Conservation (phyloP, 1,139 yeast species). For the Suzukiozyma palmioleophila region DNA sequence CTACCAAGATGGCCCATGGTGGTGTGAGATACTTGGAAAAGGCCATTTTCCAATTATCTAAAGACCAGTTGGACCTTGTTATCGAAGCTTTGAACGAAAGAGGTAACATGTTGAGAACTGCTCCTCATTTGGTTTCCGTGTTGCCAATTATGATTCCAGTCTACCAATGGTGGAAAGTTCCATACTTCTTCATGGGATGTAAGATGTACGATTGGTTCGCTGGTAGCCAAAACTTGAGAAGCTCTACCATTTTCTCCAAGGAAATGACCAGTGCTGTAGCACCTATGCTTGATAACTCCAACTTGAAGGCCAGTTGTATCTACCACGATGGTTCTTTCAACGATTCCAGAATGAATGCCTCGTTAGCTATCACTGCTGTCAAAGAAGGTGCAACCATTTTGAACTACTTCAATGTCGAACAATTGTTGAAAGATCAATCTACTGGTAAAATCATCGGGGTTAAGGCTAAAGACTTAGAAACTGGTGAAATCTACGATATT, state of each 20-base stretch:
- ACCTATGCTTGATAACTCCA: conserved; percentile 80
- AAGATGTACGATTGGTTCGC: conserved; percentile 93
- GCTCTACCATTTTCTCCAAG: conserved; percentile 70
- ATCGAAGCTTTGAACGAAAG: conserved; percentile 93
- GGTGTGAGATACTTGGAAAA: conserved; percentile 95
- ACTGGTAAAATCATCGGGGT: conserved; percentile 66
- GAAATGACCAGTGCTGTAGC: conserved; percentile 69
- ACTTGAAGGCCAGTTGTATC: conserved; percentile 85
- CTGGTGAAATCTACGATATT: conserved; percentile 56
- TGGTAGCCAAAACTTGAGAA: conserved; percentile 79
- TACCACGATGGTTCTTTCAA: conserved; percentile 95
- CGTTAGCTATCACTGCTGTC: conserved; percentile 82
- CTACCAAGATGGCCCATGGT: conserved; percentile 98
- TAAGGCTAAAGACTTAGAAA: conserved; percentile 68
- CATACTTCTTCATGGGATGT: conserved; percentile 90
- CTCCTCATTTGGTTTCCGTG: conserved; percentile 85
- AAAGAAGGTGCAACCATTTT: conserved; percentile 86
- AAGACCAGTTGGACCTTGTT: conserved; percentile 87
- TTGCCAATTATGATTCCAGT: conserved; percentile 95
- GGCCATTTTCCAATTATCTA: conserved; percentile 87
- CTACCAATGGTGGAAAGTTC: conserved; percentile 94
- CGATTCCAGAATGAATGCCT: conserved; percentile 85
- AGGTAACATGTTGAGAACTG: conserved; percentile 82
- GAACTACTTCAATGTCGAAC: conserved; percentile 81
- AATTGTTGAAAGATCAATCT: conserved; percentile 58